Evolutionary conservation across 768 basidiomycete genomes (phyloP), one percentile per base, ranked within the genome.

Genomic region (Hericium erinaceus): DNA sequence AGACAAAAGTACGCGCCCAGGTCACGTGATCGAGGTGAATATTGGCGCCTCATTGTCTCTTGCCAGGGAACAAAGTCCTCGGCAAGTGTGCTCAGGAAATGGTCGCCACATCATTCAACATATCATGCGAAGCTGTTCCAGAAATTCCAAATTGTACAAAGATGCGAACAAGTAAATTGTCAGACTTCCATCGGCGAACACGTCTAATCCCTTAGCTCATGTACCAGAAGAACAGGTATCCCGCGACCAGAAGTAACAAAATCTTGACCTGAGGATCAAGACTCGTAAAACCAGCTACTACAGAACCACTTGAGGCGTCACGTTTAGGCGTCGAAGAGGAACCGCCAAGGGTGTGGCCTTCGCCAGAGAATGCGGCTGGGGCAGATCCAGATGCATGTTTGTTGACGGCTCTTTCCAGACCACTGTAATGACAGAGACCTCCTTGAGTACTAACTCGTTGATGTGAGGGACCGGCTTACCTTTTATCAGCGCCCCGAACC

Each of bases 311-410:
- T 26, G 72, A 61, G 52, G 72, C 65, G 41, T 70, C 64, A 39
- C 70, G 65, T 26, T 76, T 62, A 13, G 74, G 68, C 33, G 33
- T 33, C 0, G 66, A 20, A 13, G 74, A 59, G 1, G 71, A 62
- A 26, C 81, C 82, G 20, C 84, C 85, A 1, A 93, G 75, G 6
- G 85, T 90, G 9, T 85, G 83, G 22, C 91, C 91, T 65, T 78
- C 78, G 3, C 91, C 91, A 22, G 80, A 67, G 67, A 93, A 93
- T 44, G 80, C 74, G 40, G 72, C 65, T 2, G 74, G 66, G 8
- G 77, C 70, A 28, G 69, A 57, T 2, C 71, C 66, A 37, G 71
- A 68, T 15, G 84, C 67, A 65, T 85, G 81, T 58, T 75, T 79
- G 24, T 74, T 73, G 24, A 93, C 58, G 33, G 83, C 75, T 37